phyloP scores from a whole-genome alignment of 352 stramenopile genomes.

The Globisporangium perplexum region DNA sequence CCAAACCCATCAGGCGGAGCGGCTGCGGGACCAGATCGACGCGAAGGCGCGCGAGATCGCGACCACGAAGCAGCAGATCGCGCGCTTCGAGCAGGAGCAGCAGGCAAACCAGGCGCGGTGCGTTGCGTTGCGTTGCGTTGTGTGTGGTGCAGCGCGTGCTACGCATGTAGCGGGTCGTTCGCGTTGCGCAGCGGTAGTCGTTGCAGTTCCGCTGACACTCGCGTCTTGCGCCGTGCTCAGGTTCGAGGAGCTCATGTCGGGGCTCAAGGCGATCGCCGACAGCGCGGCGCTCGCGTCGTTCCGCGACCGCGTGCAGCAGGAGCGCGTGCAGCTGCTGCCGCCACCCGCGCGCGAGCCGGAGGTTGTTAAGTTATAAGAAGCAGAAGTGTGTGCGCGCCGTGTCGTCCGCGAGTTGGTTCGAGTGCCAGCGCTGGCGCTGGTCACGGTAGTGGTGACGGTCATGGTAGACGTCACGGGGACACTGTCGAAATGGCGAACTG shows the following conservation, averaged over 20 bases:
- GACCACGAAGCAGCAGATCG: conserved; percentile 14
- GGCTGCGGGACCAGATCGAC: conserved; percentile 6
- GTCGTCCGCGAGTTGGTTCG: no score
- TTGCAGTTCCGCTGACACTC: no score
- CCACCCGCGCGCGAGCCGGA: conserved; percentile 27
- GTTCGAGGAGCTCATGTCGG: conserved; percentile 25
- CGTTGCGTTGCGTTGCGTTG: conserved; percentile 10
- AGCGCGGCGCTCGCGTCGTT: conserved; percentile 19
- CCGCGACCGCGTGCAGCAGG: conserved; percentile 13
- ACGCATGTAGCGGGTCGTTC: background rate
- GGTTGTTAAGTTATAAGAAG: conserved; percentile 31
- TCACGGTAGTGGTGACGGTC: no score
- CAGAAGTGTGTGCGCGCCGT: background rate
- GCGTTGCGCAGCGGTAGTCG: background rate
- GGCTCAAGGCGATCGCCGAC: conserved; percentile 18
- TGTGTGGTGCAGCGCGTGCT: background rate
- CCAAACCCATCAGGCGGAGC: background rate
- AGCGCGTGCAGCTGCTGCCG: conserved; percentile 20
- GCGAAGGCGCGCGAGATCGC: conserved; percentile 6
- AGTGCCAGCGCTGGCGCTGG: no score
- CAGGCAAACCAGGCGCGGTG: conserved; percentile 13
- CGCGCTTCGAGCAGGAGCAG: conserved; percentile 14
- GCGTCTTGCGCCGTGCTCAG: conserved; percentile 1
- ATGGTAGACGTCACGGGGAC: no score
- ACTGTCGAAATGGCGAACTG: no score